These are phyloP conservation scores for Rhynchosporium graminicola DNA, from an alignment of 2,329 filamentous ascomycete species.

Conservation along the genomic window DNA sequence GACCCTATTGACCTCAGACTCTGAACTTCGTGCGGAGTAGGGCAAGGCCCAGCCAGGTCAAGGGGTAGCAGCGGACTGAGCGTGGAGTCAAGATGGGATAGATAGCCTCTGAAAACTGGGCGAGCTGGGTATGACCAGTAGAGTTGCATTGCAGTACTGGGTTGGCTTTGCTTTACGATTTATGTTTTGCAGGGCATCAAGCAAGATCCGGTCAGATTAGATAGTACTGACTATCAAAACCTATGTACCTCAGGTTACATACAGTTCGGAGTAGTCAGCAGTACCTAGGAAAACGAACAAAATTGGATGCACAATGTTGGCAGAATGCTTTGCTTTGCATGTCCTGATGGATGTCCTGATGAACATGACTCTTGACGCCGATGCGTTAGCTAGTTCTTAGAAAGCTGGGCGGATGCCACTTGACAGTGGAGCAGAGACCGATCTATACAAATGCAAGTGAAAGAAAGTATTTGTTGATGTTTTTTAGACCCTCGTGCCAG, in stretches of 20 bases:
- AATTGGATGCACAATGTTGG: neutral
- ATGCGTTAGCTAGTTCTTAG: no score
- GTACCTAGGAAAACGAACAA: neutral
- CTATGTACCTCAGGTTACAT: no score
- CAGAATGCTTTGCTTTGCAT: neutral
- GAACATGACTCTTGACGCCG: no score
- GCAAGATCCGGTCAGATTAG: neutral
- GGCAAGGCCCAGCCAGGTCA: neutral
- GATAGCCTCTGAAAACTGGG: slow-evolving; percentile 2
- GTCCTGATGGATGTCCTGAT: neutral
- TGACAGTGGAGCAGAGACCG: neutral
- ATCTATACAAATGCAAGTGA: neutral
- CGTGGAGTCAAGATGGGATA: neutral
- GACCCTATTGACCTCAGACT: neutral
- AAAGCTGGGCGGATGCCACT: neutral
- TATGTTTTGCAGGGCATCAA: neutral
- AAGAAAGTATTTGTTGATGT: slow-evolving; percentile 10
- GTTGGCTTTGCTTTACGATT: neutral
- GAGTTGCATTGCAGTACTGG: neutral
- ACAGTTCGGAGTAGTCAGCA: neutral
- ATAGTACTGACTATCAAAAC: no score
- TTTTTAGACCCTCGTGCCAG: slow-evolving; percentile 4
- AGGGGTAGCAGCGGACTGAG: neutral
- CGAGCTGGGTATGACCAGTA: neutral
- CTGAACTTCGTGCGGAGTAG: neutral